Base-by-base conservation (phyloP, 306 rosid genomes). In the Quercus agrifolia region DNA sequence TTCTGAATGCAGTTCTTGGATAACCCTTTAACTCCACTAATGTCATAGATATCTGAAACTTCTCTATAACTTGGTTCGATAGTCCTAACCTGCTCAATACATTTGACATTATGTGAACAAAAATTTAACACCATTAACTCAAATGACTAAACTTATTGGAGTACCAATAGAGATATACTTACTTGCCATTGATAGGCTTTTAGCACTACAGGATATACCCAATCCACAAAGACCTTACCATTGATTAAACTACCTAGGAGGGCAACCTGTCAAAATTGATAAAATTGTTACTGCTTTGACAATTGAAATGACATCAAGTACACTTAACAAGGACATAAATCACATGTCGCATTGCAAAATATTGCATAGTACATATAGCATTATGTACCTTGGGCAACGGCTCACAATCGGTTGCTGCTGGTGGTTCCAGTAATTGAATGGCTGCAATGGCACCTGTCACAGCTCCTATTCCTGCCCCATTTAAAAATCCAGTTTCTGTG, bases 131-230 rank as follows among this genome's bases (percentile, higher is more conserved):
- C 5, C 49, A 49, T 13, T 55, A 13, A 23, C 6, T 41, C 18
- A 31, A 7, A 7, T 31, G 51, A 30, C 21, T 31, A 28, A 66
- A 68, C 33, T 25, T 46, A 7, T 5, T 76, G 33, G 6, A 21
- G 9, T 25, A 2, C 6, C 13, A 15, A 49, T 41, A 25, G 63
- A 28, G 25, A 49, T 63, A n/a, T 12, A 59, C 83, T 80, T 81
- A 86, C 89, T 69, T 81, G 85, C 82, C 82, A 87, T 33, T 79
- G 78, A 57, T 82, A 79, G 27, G 87, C 86, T 63, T 87, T 81
- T 27, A 79, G 78, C 57, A 83, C 20, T 41, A 81, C 78, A 21
- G 73, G 76, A 59, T 56, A 79, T 44, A 84, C 81, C 85, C 81
- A 89, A n/a, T 86, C 88, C 78, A 80, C 71, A 57, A 78, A 82